Conservation (phyloP, 2,329 filamentous ascomycete species). For the Annulohypoxylon truncatum region DNA sequence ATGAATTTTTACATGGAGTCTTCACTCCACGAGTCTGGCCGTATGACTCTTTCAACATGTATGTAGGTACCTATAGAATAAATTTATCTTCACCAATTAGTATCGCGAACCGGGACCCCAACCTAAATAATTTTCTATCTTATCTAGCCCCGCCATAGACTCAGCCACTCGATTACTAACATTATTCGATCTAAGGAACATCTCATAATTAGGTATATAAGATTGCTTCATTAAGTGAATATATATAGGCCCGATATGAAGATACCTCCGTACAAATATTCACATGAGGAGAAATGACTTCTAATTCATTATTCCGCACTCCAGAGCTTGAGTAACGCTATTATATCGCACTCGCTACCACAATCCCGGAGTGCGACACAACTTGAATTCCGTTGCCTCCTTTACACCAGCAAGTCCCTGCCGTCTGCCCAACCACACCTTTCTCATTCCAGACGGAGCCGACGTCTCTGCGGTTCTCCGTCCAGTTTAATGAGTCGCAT, state of each 20-base stretch:
- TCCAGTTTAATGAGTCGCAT: constrained; percentile 29
- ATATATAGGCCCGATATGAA: not conserved
- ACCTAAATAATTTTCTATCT: constrained; percentile 19
- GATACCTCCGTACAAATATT: not conserved
- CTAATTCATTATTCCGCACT: not conserved
- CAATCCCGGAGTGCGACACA: constrained; percentile 4
- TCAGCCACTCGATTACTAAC: not conserved
- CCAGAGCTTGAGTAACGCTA: not conserved
- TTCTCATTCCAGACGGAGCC: constrained; percentile 26
- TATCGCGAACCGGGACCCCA: not conserved
- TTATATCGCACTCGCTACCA: constrained; percentile 12
- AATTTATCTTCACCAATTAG: not conserved
- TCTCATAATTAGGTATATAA: too few species aligned
- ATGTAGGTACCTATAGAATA: not conserved
- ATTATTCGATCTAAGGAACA: too few species aligned
- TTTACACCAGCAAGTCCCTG: constrained; percentile 31
- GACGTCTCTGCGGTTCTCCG: constrained; percentile 18
- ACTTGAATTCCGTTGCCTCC: constrained; percentile 11
- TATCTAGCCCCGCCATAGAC: constrained; percentile 9
- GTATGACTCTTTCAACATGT: constrained; percentile 17
- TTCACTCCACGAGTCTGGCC: not conserved
- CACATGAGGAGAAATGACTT: not conserved
- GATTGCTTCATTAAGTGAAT: too few species aligned
- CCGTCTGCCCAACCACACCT: constrained; percentile 6
- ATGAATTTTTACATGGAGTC: constrained; percentile 14